Evolutionary conservation across 1,284 basidiomycete genomes (phyloP).

Genomic region (Leccinum griseonigrum): DNA sequence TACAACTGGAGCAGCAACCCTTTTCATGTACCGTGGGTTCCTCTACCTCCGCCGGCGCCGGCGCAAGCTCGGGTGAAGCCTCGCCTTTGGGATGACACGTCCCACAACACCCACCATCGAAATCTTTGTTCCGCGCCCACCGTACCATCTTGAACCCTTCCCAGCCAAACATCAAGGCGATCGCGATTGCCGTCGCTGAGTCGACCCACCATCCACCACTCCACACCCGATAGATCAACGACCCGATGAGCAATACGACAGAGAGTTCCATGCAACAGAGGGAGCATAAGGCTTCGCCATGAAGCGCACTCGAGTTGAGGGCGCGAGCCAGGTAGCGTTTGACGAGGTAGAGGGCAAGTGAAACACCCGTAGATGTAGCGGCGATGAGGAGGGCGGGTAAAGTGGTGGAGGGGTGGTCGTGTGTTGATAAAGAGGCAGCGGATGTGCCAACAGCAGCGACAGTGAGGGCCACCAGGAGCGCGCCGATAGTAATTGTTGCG

Average conservation of each 20-base stretch:
- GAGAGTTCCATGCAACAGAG: constrained; percentile 37
- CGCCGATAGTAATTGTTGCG: constrained; percentile 37
- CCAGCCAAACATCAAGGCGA: constrained; percentile 42
- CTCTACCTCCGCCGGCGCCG: not conserved
- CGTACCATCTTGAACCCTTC: constrained; percentile 41
- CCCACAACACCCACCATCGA: constrained; percentile 40
- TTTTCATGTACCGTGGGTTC: constrained; percentile 3
- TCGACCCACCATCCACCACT: constrained; percentile 48
- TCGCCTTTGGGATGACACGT: constrained; percentile 3
- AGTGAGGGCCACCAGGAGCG: constrained; percentile 36
- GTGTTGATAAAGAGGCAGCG: constrained; percentile 35
- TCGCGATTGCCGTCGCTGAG: constrained; percentile 38
- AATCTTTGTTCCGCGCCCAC: constrained; percentile 36
- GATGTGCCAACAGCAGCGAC: constrained; percentile 37
- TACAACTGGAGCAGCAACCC: not conserved
- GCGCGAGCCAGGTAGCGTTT: constrained; percentile 44
- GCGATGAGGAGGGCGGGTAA: constrained; percentile 39
- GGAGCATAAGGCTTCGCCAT: constrained; percentile 41
- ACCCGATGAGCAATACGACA: constrained; percentile 35
- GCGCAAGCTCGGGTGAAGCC: not conserved
- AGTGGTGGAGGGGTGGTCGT: constrained; percentile 33
- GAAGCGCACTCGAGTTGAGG: constrained; percentile 43
- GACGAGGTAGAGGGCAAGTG: constrained; percentile 41
- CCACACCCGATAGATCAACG: constrained; percentile 39
- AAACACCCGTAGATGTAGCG: constrained; percentile 38